Percentiles rank a stretch among this genome's conserved stretches.
Evolutionary conservation across 1,139 yeast species (phyloP).

Genomic region (Suhomyces bolitotheri): DNA sequence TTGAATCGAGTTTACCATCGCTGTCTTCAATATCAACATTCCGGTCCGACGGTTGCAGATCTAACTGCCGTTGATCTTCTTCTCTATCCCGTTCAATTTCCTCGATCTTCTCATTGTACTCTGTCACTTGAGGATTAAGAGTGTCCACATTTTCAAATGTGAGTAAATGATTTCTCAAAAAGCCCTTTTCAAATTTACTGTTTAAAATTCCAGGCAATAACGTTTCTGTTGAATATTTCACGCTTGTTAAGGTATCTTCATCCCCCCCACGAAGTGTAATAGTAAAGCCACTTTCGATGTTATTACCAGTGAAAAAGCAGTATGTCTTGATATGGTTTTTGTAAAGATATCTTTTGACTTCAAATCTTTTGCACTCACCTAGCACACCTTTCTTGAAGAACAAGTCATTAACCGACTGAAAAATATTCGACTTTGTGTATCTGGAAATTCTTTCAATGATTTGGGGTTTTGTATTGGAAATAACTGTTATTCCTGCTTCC

Average conservation of each 20-base stretch:
- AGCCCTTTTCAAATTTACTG: conserved; percentile 75
- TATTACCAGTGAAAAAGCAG: conserved; percentile 76
- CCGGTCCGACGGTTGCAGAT: not conserved
- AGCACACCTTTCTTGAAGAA: conserved; percentile 54
- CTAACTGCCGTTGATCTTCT: not conserved
- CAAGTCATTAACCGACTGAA: conserved; percentile 49
- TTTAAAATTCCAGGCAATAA: conserved; percentile 77
- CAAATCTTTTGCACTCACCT: conserved; percentile 74
- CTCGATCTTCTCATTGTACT: conserved; percentile 10
- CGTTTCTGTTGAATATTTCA: conserved; percentile 80
- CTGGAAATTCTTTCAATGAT: conserved; percentile 80
- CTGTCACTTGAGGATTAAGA: conserved; percentile 10
- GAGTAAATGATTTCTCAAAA: conserved; percentile 64
- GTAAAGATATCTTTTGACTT: conserved; percentile 63
- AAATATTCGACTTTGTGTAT: conserved; percentile 79
- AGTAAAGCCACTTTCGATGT: conserved; percentile 76
- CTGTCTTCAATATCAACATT: not conserved
- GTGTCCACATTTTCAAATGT: conserved; percentile 11
- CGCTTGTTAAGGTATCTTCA: conserved; percentile 56
- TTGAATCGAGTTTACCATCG: not conserved
- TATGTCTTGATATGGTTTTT: conserved; percentile 65
- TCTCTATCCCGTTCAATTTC: conserved; percentile 9
- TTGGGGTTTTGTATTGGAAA: conserved; percentile 77
- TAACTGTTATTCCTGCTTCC: conserved; percentile 75
- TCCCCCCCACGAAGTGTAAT: conserved; percentile 77